These are phyloP conservation scores for Talaromyces sp. DNA, from an alignment of 2,329 filamentous ascomycete genomes.

Conservation along the genomic window DNA sequence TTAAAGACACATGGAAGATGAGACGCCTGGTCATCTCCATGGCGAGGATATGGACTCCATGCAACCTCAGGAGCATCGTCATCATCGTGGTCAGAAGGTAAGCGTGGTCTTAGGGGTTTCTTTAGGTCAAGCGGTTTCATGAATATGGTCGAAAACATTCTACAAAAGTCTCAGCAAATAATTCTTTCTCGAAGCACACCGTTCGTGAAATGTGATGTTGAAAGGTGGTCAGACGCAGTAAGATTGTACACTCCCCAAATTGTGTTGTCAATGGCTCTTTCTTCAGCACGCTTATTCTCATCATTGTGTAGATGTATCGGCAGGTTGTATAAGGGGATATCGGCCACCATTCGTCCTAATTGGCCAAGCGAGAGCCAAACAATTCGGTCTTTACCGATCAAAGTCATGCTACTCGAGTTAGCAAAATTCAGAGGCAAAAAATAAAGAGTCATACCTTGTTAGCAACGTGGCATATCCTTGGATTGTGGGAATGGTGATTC, in stretches of 20 bases:
- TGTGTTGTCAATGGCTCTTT: conserved; percentile 15
- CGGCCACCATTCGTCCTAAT: conserved; percentile 25
- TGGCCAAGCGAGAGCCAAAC: conserved; percentile 30
- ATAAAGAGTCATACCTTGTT: conserved; percentile 25
- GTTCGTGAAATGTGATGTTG: not conserved
- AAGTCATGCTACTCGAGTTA: conserved; percentile 26
- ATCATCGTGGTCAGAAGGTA: conserved; percentile 13
- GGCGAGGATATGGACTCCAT: conserved; percentile 17
- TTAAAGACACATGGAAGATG: conserved; percentile 16
- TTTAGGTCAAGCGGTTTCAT: conserved; percentile 18
- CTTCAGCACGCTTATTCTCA: conserved; percentile 20
- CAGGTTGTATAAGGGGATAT: conserved; percentile 22
- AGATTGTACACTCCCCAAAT: conserved; percentile 20
- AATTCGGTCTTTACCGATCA: conserved; percentile 33
- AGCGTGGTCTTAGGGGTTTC: conserved; percentile 13
- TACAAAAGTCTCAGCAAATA: conserved; percentile 17
- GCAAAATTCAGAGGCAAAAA: not conserved
- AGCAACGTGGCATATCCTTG: conserved; percentile 33
- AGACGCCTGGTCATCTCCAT: conserved; percentile 11
- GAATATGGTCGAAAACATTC: conserved; percentile 19
- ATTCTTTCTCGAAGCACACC: not conserved
- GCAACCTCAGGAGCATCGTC: conserved; percentile 1
- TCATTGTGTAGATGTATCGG: conserved; percentile 19
- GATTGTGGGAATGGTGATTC: conserved; percentile 29
- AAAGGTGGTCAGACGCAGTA: conserved; percentile 18